Conservation (phyloP, 208 protist species). For the Acanthamoeba rhysodes region DNA sequence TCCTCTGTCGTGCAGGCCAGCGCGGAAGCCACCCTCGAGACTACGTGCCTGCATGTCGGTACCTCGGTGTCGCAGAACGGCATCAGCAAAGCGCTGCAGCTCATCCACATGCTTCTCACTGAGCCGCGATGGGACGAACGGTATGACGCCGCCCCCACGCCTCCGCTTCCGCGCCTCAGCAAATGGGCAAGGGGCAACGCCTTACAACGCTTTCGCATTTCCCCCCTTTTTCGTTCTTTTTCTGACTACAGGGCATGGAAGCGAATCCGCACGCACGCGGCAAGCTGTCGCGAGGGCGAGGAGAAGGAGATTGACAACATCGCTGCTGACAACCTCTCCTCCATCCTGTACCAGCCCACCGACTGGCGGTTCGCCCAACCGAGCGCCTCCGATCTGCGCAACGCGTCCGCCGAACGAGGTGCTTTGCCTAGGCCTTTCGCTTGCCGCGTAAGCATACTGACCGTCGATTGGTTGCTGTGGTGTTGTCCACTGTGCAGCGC, state of each 20-base stretch:
- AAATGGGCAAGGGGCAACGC: neutral
- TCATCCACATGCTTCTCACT: conserved; percentile 22
- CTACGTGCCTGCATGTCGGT: neutral
- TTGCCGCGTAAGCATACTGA: neutral
- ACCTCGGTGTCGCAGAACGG: conserved; percentile 12
- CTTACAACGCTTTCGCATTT: neutral
- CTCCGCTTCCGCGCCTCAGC: neutral
- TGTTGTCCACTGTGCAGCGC: neutral
- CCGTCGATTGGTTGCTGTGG: neutral
- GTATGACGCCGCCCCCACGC: neutral
- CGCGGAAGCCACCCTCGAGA: conserved; percentile 19
- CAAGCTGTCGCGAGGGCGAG: conserved; percentile 12
- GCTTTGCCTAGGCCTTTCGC: neutral
- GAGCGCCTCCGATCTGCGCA: conserved; percentile 14
- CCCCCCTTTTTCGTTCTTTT: neutral
- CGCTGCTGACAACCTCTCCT: conserved; percentile 23
- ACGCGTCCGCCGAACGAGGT: conserved; percentile 15
- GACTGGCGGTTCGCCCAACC: conserved; percentile 51
- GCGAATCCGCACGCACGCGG: conserved; percentile 26
- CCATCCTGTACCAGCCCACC: conserved; percentile 24
- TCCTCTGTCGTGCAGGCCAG: neutral
- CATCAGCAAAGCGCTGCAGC: conserved; percentile 45
- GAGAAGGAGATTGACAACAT: conserved; percentile 60
- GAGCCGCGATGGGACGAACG: conserved; percentile 20
- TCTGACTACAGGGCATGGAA: conserved; percentile 11